Percentiles rank a stretch among this genome's conserved stretches.
Evolutionary conservation across 2,329 filamentous ascomycete genomes (phyloP).

Genomic region (Atkinsonella hypoxylon): DNA sequence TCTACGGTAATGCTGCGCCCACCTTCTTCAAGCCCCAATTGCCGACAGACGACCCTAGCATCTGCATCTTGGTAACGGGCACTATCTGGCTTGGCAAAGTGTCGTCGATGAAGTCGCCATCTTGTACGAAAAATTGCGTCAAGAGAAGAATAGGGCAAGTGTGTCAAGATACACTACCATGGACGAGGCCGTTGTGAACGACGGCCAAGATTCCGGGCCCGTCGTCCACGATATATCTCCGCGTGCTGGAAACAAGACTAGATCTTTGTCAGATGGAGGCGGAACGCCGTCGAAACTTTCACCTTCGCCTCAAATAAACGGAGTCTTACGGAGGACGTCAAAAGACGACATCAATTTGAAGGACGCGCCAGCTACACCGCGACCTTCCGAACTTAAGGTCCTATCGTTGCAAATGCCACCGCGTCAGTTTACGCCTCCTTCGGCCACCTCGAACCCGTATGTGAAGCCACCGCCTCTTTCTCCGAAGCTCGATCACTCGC

Average conservation of each 20-base stretch:
- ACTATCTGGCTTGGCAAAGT: neutral
- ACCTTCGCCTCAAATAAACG: conserved; percentile 44
- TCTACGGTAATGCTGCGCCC: neutral
- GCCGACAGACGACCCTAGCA: neutral
- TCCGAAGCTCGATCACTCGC: conserved; percentile 73
- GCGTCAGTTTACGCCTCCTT: conserved; percentile 25
- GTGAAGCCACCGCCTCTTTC: conserved; percentile 59
- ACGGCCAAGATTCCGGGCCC: conserved; percentile 12
- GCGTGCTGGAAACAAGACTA: conserved; percentile 32
- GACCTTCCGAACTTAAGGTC: conserved; percentile 52
- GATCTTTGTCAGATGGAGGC: conserved; percentile 54
- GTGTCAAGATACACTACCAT: conserved; percentile 6
- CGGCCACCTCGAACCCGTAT: conserved; percentile 22
- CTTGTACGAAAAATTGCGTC: neutral
- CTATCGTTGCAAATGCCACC: conserved; percentile 32
- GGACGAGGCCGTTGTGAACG: conserved; percentile 24
- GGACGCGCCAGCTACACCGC: conserved; percentile 55
- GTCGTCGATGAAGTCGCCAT: neutral
- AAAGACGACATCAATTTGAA: conserved; percentile 55
- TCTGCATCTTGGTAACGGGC: neutral
- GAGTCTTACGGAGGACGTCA: conserved; percentile 41
- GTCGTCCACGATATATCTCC: conserved; percentile 23
- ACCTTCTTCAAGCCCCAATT: neutral
- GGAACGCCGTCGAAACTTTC: conserved; percentile 43
- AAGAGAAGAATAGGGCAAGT: neutral